Conservation (phyloP, 495 filamentous ascomycete species). For the Hapsidospora chrysogenum region DNA sequence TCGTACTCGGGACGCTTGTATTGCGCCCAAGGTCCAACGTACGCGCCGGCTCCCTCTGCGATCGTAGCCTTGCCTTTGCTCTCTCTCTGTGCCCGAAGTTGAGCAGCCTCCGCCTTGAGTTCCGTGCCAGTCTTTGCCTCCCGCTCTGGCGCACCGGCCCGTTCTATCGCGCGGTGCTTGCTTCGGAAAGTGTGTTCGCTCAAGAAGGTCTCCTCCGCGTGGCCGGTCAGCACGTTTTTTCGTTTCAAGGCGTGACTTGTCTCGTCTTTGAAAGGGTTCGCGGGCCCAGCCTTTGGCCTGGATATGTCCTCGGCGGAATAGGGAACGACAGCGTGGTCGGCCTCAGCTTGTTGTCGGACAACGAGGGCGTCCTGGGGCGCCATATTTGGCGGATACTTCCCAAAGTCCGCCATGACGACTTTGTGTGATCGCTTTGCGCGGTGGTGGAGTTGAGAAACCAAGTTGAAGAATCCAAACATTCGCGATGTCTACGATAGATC, state of each 20-base stretch:
- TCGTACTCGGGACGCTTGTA: slow-evolving; percentile 54
- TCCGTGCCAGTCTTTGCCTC: slow-evolving; percentile 20
- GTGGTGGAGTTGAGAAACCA: too few relatives aligned
- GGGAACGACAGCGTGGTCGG: slow-evolving; percentile 40
- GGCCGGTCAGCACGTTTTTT: slow-evolving; percentile 83
- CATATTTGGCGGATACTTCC: slow-evolving; percentile 40
- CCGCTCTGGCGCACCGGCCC: slow-evolving; percentile 24
- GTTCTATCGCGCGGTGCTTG: slow-evolving; percentile 62
- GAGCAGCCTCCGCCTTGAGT: slow-evolving; percentile 49
- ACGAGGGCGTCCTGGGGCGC: slow-evolving; percentile 36
- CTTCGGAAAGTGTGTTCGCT: slow-evolving; percentile 77
- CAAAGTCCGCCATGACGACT: slow-evolving; percentile 35
- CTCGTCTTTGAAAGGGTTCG: slow-evolving; percentile 64
- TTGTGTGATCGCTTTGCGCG: too few relatives aligned
- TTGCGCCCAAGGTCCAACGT: slow-evolving; percentile 86
- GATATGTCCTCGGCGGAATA: slow-evolving; percentile 53
- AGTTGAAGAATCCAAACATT: too few relatives aligned
- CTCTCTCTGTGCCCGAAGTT: slow-evolving; percentile 54
- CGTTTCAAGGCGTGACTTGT: slow-evolving; percentile 42
- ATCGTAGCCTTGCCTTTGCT: slow-evolving; percentile 68
- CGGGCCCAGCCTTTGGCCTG: slow-evolving; percentile 51
- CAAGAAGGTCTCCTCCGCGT: slow-evolving; percentile 72
- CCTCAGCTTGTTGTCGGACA: slow-evolving; percentile 27
- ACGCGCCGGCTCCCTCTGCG: slow-evolving; percentile 70
- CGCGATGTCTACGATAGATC: too few relatives aligned